A percentile compares a stretch with the other conserved stretches of the same genome.
phyloP scores from a whole-genome alignment of 306 rosid species.

The Gillenia trifoliata region DNA sequence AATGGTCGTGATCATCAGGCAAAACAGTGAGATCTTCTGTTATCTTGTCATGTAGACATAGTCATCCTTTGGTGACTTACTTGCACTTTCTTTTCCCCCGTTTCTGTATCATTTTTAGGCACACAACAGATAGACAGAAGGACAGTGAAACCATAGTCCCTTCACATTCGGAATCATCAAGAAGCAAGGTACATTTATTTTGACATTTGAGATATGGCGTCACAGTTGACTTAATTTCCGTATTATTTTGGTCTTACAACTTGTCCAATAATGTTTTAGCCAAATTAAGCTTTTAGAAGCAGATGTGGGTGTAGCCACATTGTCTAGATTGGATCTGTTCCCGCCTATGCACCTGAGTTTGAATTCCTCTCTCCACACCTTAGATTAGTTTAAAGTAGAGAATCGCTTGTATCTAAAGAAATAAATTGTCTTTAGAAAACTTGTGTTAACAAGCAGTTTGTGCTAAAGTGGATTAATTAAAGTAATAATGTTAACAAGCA shows the following conservation, averaged over 20 bases:
- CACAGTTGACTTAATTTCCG: not conserved
- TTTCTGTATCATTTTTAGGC: conserved; percentile 12
- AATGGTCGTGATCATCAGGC: conserved; percentile 29
- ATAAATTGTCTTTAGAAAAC: not conserved
- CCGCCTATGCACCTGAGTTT: not conserved
- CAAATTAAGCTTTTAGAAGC: not conserved
- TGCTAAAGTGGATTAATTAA: not conserved
- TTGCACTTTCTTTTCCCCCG: conserved; percentile 10
- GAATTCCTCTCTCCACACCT: not conserved
- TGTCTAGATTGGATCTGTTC: not conserved
- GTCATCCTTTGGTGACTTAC: not conserved
- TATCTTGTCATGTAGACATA: not conserved
- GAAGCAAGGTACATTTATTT: conserved; percentile 59
- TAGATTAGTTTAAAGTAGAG: not conserved
- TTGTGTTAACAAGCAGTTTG: not conserved
- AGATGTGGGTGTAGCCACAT: not conserved
- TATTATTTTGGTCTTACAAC: not conserved
- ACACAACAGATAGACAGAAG: conserved; percentile 51
- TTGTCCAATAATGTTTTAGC: not conserved
- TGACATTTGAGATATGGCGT: conserved; percentile 5
- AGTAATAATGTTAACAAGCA: no score
- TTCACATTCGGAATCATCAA: conserved; percentile 42
- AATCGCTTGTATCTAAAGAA: no score
- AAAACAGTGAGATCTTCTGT: conserved; percentile 47
- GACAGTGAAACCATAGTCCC: conserved; percentile 39